phyloP scores from a whole-genome alignment of 768 basidiomycete genomes.

The Agaricus blazei region DNA sequence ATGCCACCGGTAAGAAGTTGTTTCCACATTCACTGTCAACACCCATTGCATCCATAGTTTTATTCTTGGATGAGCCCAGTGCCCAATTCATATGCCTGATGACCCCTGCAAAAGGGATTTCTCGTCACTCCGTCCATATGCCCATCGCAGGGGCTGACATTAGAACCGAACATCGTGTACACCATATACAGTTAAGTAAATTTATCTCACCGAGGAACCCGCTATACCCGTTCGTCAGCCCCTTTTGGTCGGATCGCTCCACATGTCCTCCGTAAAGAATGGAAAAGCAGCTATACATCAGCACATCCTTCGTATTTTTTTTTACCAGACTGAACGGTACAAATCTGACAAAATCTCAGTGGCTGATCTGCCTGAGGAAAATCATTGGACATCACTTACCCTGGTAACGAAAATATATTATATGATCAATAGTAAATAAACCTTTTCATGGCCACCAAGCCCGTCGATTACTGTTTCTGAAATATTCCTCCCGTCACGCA shows the following conservation, averaged over 20 bases:
- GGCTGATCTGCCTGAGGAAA: neutral
- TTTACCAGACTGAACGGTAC: neutral
- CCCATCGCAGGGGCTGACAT: neutral
- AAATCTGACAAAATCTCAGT: neutral
- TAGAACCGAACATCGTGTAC: neutral
- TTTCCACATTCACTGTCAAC: too few species aligned
- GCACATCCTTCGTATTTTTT: too few species aligned
- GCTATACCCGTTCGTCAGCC: neutral
- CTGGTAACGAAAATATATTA: neutral
- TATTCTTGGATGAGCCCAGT: too few species aligned
- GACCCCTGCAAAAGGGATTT: neutral
- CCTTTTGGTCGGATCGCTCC: neutral
- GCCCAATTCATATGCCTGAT: too few species aligned
- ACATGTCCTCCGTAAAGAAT: neutral
- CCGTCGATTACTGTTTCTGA: too few species aligned
- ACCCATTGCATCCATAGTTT: too few species aligned
- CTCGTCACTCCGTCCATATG: neutral
- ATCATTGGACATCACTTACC: slow-evolving; percentile 6
- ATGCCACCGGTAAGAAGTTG: too few species aligned
- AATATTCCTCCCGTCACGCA: too few species aligned
- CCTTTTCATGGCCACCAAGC: too few species aligned
- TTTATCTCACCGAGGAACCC: neutral
- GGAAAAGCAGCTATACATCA: too few species aligned
- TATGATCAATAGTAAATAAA: neutral
- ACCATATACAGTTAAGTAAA: neutral